These are phyloP conservation scores for Candida labiduridarum DNA, from an alignment of 1,139 yeast genomes.

Conservation along the genomic window DNA sequence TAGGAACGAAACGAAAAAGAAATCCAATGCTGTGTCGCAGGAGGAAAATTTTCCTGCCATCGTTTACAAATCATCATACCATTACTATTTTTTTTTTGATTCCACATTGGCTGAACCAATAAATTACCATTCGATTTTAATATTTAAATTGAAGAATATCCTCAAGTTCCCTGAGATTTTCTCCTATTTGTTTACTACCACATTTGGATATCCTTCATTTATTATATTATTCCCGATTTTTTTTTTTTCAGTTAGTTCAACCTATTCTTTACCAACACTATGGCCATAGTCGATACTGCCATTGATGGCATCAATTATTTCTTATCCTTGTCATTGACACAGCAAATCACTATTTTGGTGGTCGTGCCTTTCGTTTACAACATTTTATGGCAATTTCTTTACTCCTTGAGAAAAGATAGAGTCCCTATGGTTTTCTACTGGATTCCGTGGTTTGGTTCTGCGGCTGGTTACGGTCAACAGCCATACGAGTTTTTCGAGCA, in stretches of 20 bases:
- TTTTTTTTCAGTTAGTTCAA: neutral
- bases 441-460: slow-evolving; percentile 96
- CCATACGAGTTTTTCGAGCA: slow-evolving; percentile 87
- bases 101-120: neutral
- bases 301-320: slow-evolving; percentile 24
- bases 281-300: slow-evolving; percentile 33
- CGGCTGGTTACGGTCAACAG: slow-evolving; percentile 84
- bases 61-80: slow-evolving; percentile 4
- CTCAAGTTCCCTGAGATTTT: neutral
- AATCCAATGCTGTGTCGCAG: neutral
- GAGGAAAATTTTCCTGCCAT: neutral
- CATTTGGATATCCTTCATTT: neutral
- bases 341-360: slow-evolving; percentile 40
- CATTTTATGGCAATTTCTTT: slow-evolving; percentile 68
- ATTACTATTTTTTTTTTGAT: neutral
- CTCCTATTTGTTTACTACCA: neutral
- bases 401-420: slow-evolving; percentile 73
- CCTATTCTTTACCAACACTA: slow-evolving; percentile 11
- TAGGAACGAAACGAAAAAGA: no score
- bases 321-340: slow-evolving; percentile 27
- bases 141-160: slow-evolving; percentile 2
- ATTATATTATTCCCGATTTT: neutral
- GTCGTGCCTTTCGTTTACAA: slow-evolving; percentile 60
- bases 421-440: slow-evolving; percentile 90
- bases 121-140: slow-evolving; percentile 1